Conservation (phyloP, 441 rosid species). For the Melastoma candidum region DNA sequence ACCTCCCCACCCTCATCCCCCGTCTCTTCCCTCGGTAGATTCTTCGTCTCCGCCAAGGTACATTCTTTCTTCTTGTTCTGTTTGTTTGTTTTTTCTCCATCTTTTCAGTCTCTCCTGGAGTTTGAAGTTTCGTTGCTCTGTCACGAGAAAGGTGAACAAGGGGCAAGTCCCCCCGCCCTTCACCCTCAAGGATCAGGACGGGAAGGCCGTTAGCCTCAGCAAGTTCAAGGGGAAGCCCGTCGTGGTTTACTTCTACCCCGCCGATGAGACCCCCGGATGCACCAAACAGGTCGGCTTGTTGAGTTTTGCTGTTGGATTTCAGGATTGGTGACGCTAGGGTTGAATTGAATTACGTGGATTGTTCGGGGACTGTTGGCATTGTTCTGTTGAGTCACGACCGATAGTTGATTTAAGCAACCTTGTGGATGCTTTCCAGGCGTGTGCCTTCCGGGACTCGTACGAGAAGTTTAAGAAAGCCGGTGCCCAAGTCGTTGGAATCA, state of each 20-base stretch:
- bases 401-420: neutral
- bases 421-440: slow-evolving; percentile 44
- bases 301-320: neutral
- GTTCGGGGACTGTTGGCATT: no score
- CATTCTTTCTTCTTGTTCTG: slow-evolving; percentile 22
- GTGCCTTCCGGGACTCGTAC: slow-evolving; percentile 93
- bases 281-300: slow-evolving; percentile 63
- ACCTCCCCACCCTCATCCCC: slow-evolving; percentile 26
- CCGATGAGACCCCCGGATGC: slow-evolving; percentile 94
- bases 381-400: no score
- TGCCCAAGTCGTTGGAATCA: slow-evolving; percentile 85
- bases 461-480: slow-evolving; percentile 99
- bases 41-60: slow-evolving; percentile 68
- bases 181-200: slow-evolving; percentile 82
- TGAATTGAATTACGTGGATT: no score
- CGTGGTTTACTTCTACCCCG: slow-evolving; percentile 89
- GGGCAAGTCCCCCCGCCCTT: slow-evolving; percentile 67
- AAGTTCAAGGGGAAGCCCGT: slow-evolving; percentile 90
- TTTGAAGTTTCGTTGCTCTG: neutral
- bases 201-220: slow-evolving; percentile 56
- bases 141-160: slow-evolving; percentile 49
- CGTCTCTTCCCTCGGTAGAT: slow-evolving; percentile 31
- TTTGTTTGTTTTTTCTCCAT: neutral
- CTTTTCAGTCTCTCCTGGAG: neutral
- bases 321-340: neutral